Percentiles rank a stretch among this genome's conserved stretches.
These are phyloP conservation scores for Blastobotrys chiropterorum DNA, from an alignment of 805 yeast species.

Conservation along the genomic window DNA sequence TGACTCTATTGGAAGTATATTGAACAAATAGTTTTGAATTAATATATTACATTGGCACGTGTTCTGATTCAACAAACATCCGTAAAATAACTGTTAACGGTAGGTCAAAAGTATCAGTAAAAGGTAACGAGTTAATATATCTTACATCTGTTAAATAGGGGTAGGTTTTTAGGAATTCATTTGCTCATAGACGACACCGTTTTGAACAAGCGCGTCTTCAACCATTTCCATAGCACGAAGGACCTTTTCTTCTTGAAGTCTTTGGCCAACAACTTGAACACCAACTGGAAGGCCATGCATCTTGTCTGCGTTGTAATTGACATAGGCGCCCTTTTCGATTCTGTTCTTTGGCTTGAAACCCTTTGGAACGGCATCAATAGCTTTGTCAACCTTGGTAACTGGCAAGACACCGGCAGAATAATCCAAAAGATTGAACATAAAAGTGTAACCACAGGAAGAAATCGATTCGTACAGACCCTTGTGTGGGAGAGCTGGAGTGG, in stretches of 20 bases:
- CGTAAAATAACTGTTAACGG: background rate
- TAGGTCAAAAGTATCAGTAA: background rate
- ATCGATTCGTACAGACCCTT: constrained; percentile 31
- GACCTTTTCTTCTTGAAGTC: constrained; percentile 57
- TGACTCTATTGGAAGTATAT: constrained; percentile 24
- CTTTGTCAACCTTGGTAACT: constrained; percentile 46
- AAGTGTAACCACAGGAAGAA: constrained; percentile 46
- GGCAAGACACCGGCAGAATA: constrained; percentile 55
- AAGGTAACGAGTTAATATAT: background rate
- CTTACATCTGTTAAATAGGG: constrained; percentile 1
- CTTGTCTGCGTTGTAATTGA: constrained; percentile 45
- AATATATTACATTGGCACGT: no score
- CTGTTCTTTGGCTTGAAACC: constrained; percentile 32
- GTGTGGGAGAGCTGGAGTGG: constrained; percentile 40
- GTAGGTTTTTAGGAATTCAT: constrained; percentile 15
- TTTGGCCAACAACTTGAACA: constrained; percentile 57
- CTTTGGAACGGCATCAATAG: constrained; percentile 28
- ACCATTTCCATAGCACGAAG: constrained; percentile 42
- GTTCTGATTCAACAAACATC: no score
- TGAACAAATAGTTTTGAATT: background rate
- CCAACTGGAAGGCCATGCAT: constrained; percentile 58
- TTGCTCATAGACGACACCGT: constrained; percentile 25
- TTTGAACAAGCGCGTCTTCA: constrained; percentile 29
- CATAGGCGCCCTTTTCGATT: constrained; percentile 40
- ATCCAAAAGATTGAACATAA: constrained; percentile 49